Evolutionary conservation across 805 yeast species (phyloP).

Genomic region (Brettanomyces bruxellensis): DNA sequence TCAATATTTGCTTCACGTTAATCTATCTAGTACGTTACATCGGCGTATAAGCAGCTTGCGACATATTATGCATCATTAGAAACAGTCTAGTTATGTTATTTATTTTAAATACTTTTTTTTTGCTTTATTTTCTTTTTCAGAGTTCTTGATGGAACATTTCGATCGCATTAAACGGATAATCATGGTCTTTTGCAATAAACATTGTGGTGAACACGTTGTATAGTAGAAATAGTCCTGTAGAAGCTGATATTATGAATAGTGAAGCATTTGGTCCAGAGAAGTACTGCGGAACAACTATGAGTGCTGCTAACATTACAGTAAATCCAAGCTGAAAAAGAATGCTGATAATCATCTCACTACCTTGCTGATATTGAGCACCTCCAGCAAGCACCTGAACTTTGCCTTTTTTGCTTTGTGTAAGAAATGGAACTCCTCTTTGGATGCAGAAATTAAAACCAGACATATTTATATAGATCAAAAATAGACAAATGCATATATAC

Average conservation of each 20-base stretch:
- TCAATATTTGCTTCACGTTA: background rate
- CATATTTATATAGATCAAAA: conserved; percentile 33
- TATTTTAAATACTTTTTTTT: background rate
- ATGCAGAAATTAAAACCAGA: conserved; percentile 61
- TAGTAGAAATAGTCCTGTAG: conserved; percentile 24
- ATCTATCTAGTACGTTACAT: background rate
- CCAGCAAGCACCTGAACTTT: conserved; percentile 46
- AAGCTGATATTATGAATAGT: conserved; percentile 15
- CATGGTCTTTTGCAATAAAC: conserved; percentile 36
- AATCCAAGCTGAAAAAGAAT: conserved; percentile 40
- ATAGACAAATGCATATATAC: conserved; percentile 24
- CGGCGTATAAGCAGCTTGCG: background rate
- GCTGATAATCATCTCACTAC: conserved; percentile 52
- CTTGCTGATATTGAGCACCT: conserved; percentile 61
- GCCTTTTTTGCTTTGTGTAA: conserved; percentile 43
- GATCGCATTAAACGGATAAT: conserved; percentile 35
- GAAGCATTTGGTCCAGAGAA: conserved; percentile 3
- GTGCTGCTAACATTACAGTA: conserved; percentile 29
- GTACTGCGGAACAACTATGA: conserved; percentile 23
- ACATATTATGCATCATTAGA: background rate
- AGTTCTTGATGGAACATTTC: conserved; percentile 4
- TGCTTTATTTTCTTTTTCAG: background rate
- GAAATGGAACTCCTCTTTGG: conserved; percentile 53
- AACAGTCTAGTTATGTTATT: background rate
- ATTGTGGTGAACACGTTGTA: conserved; percentile 36